Evolutionary conservation across 2,329 filamentous ascomycete genomes (phyloP), one percentile per base, ranked within the genome.

Genomic region (Fusarium brachygibbosum): DNA sequence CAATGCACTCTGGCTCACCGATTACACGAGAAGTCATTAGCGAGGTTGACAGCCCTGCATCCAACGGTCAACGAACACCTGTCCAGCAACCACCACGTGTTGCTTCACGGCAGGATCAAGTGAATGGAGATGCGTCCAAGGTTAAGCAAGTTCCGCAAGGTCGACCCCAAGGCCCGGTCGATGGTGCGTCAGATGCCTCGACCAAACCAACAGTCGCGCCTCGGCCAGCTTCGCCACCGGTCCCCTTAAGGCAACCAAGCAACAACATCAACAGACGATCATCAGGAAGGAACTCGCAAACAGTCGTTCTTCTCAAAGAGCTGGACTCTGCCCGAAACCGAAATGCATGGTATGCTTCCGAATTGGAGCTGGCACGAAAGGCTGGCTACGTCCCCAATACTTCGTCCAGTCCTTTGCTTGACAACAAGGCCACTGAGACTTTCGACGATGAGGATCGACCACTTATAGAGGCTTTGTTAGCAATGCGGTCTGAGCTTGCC

Each of bases 341-440:
- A 52, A 98, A 97, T 80, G 95, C 95, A 1, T 99, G 96, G 96
- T 98, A 97, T 79, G 93, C 94, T 10, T 98, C 95, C 0, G 96
- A 99, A 80, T 84, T 99, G 45, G 93, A 97, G 60, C 84, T 99
- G 68, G 97, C 96, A 9, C 90, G 92, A 50, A 97, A 97, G 80
- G 89, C 93, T 40, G 96, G 96, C 7, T 99, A 98, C 75, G 86
- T 89, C 9, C 87, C 93, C 17, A 93, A 88, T 66, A 83, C 89
- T 4, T 89, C 90, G 2, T 86, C 89, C 28, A 92, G 88, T 75
- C 90, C 93, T 16, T 85, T 89, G 1, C 83, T 97, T 25, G 95
- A 98, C 68, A 90, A 91, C 70, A 89, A 91, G 63, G 86, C 87
- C 1, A 86, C 90, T 4, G 93, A 97, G 71, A 90, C 90, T 0